A percentile compares a stretch with the other conserved stretches of the same genome.
phyloP scores from a whole-genome alignment of 1,139 yeast species.

The Nakaseomyces nivariensis region DNA sequence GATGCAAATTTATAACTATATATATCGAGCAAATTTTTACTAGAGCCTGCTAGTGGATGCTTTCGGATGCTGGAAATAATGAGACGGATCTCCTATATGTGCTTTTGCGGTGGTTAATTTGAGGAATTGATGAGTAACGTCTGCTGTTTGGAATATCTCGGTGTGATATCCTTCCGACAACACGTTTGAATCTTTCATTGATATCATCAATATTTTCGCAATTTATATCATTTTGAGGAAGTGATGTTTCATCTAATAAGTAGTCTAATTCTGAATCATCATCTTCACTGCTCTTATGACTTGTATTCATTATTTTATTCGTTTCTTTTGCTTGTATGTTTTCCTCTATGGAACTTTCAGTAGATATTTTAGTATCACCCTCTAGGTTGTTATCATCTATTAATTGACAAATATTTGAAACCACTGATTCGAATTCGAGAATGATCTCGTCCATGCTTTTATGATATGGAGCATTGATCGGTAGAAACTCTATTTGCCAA shows the following conservation, averaged over 20 bases:
- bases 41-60: conserved; percentile 7
- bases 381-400: conserved; percentile 3
- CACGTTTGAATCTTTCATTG: neutral
- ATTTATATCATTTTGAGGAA: neutral
- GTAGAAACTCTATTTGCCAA: conserved; percentile 26
- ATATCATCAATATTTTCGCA: neutral
- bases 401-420: conserved; percentile 19
- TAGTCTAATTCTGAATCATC: conserved; percentile 17
- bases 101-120: neutral
- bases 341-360: neutral
- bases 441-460: conserved; percentile 3
- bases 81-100: conserved; percentile 10
- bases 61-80: conserved; percentile 9
- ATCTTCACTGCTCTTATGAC: conserved; percentile 16
- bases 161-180: neutral
- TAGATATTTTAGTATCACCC: conserved; percentile 1
- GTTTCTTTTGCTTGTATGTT: neutral
- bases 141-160: neutral
- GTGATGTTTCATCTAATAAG: conserved; percentile 11
- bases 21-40: too few species aligned
- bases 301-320: conserved; percentile 3
- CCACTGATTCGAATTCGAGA: conserved; percentile 17
- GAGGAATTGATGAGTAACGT: conserved; percentile 4
- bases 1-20: too few species aligned
- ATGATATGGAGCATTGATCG: conserved; percentile 3